Conservation (phyloP, 2,329 filamentous ascomycete species). For the Alternaria sp. region DNA sequence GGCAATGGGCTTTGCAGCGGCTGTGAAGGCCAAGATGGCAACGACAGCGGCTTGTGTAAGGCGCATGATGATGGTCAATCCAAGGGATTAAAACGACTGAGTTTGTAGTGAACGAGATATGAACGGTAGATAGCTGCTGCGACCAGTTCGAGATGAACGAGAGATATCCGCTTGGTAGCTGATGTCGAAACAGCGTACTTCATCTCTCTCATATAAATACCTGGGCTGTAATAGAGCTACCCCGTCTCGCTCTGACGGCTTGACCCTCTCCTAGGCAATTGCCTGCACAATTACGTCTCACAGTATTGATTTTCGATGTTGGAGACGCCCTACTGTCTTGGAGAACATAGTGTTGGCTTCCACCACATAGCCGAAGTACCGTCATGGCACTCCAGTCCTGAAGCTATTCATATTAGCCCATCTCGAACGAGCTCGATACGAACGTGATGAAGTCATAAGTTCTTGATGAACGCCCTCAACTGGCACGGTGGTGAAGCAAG, state of each 20-base stretch:
- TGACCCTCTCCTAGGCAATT: not conserved
- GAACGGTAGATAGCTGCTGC: slow-evolving; percentile 1
- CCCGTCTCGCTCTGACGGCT: too few relatives aligned
- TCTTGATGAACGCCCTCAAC: not conserved
- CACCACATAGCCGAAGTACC: not conserved
- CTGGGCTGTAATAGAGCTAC: not conserved
- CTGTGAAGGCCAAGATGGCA: slow-evolving; percentile 19
- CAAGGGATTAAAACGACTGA: not conserved
- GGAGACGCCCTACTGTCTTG: not conserved
- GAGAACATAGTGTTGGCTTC: not conserved
- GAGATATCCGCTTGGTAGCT: slow-evolving; percentile 1
- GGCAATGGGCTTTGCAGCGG: slow-evolving; percentile 16
- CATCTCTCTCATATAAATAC: slow-evolving; percentile 8
- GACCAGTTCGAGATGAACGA: not conserved
- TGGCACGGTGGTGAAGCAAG: not conserved
- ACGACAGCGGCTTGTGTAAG: slow-evolving; percentile 19
- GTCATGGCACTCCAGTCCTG: not conserved
- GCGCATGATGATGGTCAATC: slow-evolving; percentile 11
- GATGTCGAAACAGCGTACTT: not conserved
- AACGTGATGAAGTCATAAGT: not conserved
- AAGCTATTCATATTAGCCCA: not conserved
- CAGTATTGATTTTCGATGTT: not conserved
- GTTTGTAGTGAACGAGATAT: slow-evolving; percentile 5
- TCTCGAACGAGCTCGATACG: not conserved
- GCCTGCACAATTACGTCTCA: not conserved